Evolutionary conservation across 176 grass and related monocot species (phyloP), one percentile per base, ranked within the genome.

Genomic region (Saccharum spontaneum): DNA sequence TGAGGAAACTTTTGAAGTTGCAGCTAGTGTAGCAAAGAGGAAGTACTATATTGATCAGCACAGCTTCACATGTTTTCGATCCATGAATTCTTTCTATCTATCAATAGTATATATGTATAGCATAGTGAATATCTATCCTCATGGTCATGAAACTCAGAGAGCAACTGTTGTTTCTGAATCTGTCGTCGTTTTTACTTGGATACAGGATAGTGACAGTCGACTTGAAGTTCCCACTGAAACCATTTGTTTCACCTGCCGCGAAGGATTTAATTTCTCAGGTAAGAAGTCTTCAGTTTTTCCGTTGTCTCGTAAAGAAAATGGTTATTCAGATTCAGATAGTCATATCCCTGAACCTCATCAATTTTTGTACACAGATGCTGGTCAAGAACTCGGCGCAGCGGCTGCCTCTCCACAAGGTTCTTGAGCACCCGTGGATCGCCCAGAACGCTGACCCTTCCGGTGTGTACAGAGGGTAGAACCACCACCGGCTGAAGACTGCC

Each of bases 251-350:
- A 52, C 72, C 91, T 14, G 68, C 82, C 2, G 93, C 89, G 0
- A 98, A 98, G 84, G 96, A 98, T 55, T 86, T 98, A 3, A 98
- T 98, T 45, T 90, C 85, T 43, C 93, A 95, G 87, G 96, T 94
- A 88, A 79, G 48, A 73, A 9, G 3, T 28, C 57, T 74, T 67
- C 7, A 3, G 61, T 9, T 13, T 50, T 72, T 59, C 31, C 7
- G 26, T 36, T 41, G 6, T 71, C 40, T 62, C 15, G 61, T 11
- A 28, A n/a, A 62, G 10, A 67, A 66, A 57, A 89, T 57, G 7
- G 43, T 6, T 38, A 6, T 8, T 65, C 12, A 40, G 55, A 67
- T 40, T 26, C 54, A 40, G 20, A 43, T 81, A 8, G 18, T 10
- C 74, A 18, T 10, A 2, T 24, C 43, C 10, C 20, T 43, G 22